These are phyloP conservation scores for Podospora conica DNA, from an alignment of 495 filamentous ascomycete genomes.

Conservation along the genomic window DNA sequence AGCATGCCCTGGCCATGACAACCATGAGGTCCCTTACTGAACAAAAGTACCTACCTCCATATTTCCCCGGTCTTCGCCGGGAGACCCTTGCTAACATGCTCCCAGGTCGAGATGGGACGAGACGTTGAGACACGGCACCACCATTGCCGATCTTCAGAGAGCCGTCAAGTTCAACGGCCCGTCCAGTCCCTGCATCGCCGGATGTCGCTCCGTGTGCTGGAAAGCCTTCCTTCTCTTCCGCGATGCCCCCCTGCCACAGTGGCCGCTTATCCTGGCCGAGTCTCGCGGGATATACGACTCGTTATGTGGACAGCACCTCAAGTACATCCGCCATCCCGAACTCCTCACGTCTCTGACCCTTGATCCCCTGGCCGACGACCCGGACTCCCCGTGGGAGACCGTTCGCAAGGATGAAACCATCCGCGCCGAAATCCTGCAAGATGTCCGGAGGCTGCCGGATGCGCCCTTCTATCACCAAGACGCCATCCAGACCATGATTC, in stretches of 20 bases:
- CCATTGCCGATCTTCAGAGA: constrained; percentile 57
- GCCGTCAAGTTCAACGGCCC: constrained; percentile 53
- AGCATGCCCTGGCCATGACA: constrained; percentile 1
- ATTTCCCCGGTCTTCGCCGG: background rate
- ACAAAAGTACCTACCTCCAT: constrained; percentile 43
- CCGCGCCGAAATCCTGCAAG: constrained; percentile 86
- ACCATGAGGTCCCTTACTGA: constrained; percentile 61
- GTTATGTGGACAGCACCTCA: constrained; percentile 66
- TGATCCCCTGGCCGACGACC: constrained; percentile 84
- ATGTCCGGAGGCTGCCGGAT: constrained; percentile 90
- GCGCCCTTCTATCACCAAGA: constrained; percentile 82
- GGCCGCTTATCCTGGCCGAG: constrained; percentile 59
- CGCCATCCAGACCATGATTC: constrained; percentile 69
- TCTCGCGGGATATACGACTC: constrained; percentile 68
- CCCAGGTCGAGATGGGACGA: constrained; percentile 56
- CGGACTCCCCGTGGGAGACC: constrained; percentile 82
- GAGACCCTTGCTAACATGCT: constrained; percentile 3
- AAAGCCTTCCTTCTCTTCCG: constrained; percentile 85
- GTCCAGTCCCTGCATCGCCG: constrained; percentile 58
- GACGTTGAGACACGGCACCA: constrained; percentile 54
- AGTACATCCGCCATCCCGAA: constrained; percentile 74
- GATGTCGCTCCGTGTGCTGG: constrained; percentile 87
- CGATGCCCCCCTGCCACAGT: constrained; percentile 57
- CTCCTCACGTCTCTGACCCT: constrained; percentile 59
- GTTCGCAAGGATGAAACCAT: constrained; percentile 77